These are phyloP conservation scores for Haplosporangium sp. DNA, from an alignment of 371 early-diverging fungal genomes.

Conservation along the genomic window DNA sequence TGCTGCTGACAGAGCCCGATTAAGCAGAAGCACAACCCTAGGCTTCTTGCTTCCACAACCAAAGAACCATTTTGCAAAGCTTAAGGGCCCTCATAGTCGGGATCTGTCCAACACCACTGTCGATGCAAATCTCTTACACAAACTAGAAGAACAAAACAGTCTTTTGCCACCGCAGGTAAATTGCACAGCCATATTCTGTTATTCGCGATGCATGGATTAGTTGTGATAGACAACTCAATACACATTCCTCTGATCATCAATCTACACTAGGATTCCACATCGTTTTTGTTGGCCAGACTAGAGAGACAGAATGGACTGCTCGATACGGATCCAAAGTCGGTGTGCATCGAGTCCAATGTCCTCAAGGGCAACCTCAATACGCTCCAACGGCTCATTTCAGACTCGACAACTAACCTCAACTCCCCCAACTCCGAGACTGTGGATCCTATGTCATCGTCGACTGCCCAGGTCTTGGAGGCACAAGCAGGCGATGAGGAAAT, in stretches of 20 bases:
- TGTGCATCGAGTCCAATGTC: conserved; percentile 69
- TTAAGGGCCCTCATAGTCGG: conserved; percentile 18
- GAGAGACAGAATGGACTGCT: conserved; percentile 71
- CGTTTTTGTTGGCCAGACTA: conserved; percentile 65
- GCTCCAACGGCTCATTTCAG: conserved; percentile 60
- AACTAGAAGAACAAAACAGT: conserved; percentile 52
- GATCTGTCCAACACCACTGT: conserved; percentile 34
- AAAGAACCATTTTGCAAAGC: conserved; percentile 34
- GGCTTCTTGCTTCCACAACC: conserved; percentile 50
- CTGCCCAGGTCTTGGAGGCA: conserved; percentile 22
- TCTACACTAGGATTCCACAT: conserved; percentile 61
- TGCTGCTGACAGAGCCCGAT: conserved; percentile 34
- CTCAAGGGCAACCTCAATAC: conserved; percentile 67
- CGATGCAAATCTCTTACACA: conserved; percentile 41
- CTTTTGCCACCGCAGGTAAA: conserved; percentile 50
- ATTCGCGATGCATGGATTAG: not conserved
- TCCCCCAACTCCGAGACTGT: conserved; percentile 39
- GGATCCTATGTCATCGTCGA: conserved; percentile 31
- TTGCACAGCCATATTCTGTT: not conserved
- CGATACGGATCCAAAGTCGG: conserved; percentile 68
- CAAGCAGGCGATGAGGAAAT: conserved; percentile 56
- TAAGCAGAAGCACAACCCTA: conserved; percentile 36
- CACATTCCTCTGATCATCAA: not conserved
- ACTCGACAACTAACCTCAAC: conserved; percentile 55
- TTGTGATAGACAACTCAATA: not conserved